Percentiles rank a stretch among this genome's conserved stretches.
Conservation (phyloP, 2,329 filamentous ascomycete species). For the Aspergillus sp. region DNA sequence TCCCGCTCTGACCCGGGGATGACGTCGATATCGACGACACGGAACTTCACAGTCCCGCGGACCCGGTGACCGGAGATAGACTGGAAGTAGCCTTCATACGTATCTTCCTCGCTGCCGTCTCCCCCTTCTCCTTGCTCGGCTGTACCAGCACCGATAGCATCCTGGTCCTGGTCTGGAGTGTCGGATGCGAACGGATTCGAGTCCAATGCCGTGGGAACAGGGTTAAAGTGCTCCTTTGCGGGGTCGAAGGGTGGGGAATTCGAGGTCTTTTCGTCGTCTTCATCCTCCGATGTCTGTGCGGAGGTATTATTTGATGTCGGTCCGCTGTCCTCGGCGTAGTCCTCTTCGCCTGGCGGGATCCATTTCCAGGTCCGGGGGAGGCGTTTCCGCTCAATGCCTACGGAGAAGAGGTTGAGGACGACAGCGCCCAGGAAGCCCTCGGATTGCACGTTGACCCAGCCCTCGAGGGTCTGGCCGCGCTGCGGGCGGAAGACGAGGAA, state of each 20-base stretch:
- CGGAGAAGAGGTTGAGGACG: constrained; percentile 89
- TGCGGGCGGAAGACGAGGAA: constrained; percentile 79
- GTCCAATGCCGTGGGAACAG: constrained; percentile 33
- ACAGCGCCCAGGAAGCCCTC: constrained; percentile 86
- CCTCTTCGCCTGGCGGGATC: constrained; percentile 58
- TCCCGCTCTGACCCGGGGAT: constrained; percentile 67
- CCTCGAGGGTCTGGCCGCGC: constrained; percentile 72
- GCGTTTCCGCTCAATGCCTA: constrained; percentile 74
- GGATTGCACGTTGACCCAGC: constrained; percentile 79
- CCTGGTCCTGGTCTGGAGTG: constrained; percentile 18
- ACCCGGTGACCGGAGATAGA: constrained; percentile 70
- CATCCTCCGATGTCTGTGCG: constrained; percentile 27
- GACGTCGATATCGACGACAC: constrained; percentile 77
- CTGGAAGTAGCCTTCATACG: constrained; percentile 71
- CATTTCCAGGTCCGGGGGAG: constrained; percentile 80
- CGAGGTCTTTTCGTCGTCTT: constrained; percentile 18
- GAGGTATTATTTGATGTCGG: constrained; percentile 2
- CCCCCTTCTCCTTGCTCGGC: constrained; percentile 3
- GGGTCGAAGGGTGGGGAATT: constrained; percentile 32
- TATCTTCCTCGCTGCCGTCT: constrained; percentile 53
- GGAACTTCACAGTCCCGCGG: constrained; percentile 70
- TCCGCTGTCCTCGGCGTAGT: constrained; percentile 8
- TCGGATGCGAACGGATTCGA: constrained; percentile 28
- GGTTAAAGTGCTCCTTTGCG: constrained; percentile 42
- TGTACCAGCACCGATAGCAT: constrained; percentile 26